Base-by-base conservation (phyloP, 441 rosid species). In the Sinapis alba region DNA sequence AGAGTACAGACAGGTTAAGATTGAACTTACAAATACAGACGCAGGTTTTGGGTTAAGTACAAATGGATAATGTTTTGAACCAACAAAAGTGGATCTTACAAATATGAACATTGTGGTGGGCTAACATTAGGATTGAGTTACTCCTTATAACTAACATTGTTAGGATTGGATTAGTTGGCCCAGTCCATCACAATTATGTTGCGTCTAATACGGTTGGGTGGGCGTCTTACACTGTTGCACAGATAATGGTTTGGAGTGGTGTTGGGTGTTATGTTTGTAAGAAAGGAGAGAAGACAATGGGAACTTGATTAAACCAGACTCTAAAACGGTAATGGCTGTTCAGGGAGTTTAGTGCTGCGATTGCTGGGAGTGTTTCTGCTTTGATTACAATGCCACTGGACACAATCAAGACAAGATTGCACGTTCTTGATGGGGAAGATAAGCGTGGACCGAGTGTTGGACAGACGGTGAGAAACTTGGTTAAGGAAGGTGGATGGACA, bases 341-440 rank as follows among this genome's bases (percentile, higher is more conserved):
- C 98, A 94, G 79, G 98, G 95, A 70, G 83, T 84, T 84, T 38
- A 90, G 98, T 62, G 98, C 97, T 43, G 97, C 95, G 2, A 85
- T 94, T 84, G 97, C 98, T 4, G 97, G 98, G 0, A 95, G 97
- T 36, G 83, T 88, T n/a, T 85, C 97, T 2, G 97, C 99, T 43
- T 60, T 92, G 74, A 88, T 94, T 59, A 94, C 99, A 3, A 94
- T 84, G 90, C 99, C 99, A 68, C 87, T 94, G 4, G 99, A 94
- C 73, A 94, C 99, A 0, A 92, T 94, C 56, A 94, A 92, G 90
- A 94, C 98, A 3, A 83, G 99, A 70, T 24, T 94, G 83, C 98
- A 90, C 53, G 99, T 94, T 64, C 76, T 94, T 69, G 88, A 87
- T 7, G 89, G 89, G n/a, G 97, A 86, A 24, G 89, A 89, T 51